Conservation (phyloP, 169 alveolate genomes). For the Cryptosporidium viatorum region DNA sequence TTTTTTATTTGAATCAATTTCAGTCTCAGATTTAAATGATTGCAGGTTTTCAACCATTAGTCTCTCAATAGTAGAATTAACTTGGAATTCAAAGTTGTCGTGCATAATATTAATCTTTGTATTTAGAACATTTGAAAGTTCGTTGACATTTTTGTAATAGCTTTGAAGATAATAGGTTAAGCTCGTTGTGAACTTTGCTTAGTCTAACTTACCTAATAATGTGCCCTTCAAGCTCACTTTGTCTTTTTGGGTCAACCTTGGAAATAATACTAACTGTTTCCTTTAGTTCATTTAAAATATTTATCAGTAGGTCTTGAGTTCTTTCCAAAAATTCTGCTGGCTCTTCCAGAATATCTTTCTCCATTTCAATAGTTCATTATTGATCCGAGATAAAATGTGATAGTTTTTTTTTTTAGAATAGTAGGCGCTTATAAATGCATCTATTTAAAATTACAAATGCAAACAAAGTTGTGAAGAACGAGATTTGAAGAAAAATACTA, state of each 20-base stretch:
- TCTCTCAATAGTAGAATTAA: slow-evolving; percentile 51
- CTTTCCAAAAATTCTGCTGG: slow-evolving; percentile 34
- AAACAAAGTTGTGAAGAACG: no score
- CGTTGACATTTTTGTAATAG: slow-evolving; percentile 22
- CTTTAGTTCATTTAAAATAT: slow-evolving; percentile 24
- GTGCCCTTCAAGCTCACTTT: slow-evolving; percentile 45
- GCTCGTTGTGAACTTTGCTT: not conserved
- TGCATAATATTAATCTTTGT: slow-evolving; percentile 22
- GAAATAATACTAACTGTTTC: slow-evolving; percentile 51
- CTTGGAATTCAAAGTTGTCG: slow-evolving; percentile 51
- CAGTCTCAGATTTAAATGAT: not conserved
- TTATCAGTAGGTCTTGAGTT: slow-evolving; percentile 11
- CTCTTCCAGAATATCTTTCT: not conserved
- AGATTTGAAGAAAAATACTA: not conserved
- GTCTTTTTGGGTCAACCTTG: slow-evolving; percentile 43
- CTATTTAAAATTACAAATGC: not conserved
- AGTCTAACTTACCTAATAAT: slow-evolving; percentile 16
- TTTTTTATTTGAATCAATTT: not conserved
- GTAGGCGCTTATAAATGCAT: not conserved
- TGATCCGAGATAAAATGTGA: not conserved
- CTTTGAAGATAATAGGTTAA: not conserved
- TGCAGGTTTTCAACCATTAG: slow-evolving; percentile 17
- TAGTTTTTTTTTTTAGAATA: not conserved
- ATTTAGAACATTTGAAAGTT: slow-evolving; percentile 48
- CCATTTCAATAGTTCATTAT: not conserved